Base-by-base conservation (phyloP, 345 rosid species). In the Erodium maritimum region DNA sequence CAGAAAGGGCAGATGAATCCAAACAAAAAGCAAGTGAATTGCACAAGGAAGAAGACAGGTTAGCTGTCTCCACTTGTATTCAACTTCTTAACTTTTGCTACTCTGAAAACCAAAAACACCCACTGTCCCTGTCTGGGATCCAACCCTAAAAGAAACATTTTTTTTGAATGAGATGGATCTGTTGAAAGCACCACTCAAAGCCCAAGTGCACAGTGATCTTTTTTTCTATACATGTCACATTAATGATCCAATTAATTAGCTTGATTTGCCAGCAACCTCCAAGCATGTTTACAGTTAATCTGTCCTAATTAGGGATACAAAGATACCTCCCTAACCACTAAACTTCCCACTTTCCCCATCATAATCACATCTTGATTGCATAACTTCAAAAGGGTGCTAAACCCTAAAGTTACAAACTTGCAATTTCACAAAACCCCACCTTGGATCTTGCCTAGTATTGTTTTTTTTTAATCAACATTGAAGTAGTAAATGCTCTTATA, bases 1-100 rank as follows among this genome's bases (percentile, higher is more conserved):
- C 71, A 73, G 85, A 77, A n/a, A 74, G 79, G 86, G 87, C 87
- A 90, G 87, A 87, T 77, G 84, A 75, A 87, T 80, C 79, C 66
- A 79, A 83, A 84, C 81, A 82, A 84, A 83, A 85, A 75, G 82
- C 76, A 63, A 73, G 82, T 58, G 77, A 73, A 55, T 74, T 66
- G 11, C 67, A 56, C 65, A 68, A 65, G 62, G n/a, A 77, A 68
- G 33, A 72, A 67, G 88, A 81, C 84, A 77, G 64, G 62, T 73
- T 69, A 71, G 77, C 78, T 74, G 71, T 70, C 65, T 75, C 83
- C 86, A 77, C 82, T 83, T 83, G 88, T 73, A 73, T 68, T 72
- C 85, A 79, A 77, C 79, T 68, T 65, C 79, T 80, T 83, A 78
- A 73, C 82, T 80, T 76, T 76, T 70, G 79, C 80, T 57, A 54